Evolutionary conservation across 192 early-diverging fungal species (phyloP), one percentile per base, ranked within the genome.

Genomic region (Coemansia sp.): DNA sequence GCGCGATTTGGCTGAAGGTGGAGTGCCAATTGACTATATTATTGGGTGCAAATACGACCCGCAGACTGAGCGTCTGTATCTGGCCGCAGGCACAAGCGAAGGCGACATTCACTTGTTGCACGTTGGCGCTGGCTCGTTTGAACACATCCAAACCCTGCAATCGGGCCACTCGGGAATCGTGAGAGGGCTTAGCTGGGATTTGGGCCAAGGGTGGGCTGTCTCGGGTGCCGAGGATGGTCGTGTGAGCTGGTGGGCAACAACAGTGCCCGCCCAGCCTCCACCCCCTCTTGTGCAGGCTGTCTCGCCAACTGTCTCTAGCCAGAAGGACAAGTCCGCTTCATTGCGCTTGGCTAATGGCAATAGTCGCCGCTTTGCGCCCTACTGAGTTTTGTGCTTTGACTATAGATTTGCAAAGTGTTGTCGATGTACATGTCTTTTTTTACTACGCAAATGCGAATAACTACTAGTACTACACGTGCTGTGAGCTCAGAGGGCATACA

Each of bases 151-250:
- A 64, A 81, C 83, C 2, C 68, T 98, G 39, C 74, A 85, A n/a
- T 88, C 85, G 10, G 95, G 88, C 8, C 95, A 99, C 60, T 70
- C 74, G n/a, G 95, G 92, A 48, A 85, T 97, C 66, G 91, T 99
- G 57, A 83, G 97, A 28, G 89, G 86, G 6, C 83, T 89, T 45
- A 75, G 62, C 67, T 96, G 94, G 93, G 84, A 95, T 48, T 61
- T 85, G 8, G 46, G 70, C 45, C 66, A 82, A 5, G 83, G 86
- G 24, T 76, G 76, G 43, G 77, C 93, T 24, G 74, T 90, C 16
- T 86, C 92, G 1, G 92, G 93, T 13, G 92, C 89, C 16, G 94
- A 96, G 63, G 93, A 93, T 66, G 87, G 89, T 9, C 83, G 78
- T 21, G 70, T 97, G 9, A 84, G 86, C 26, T 70, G 88, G 38